Percentiles rank a stretch among this genome's conserved stretches.
These are phyloP conservation scores for Pythium diclinum DNA, from an alignment of 352 stramenopile species.

Conservation along the genomic window DNA sequence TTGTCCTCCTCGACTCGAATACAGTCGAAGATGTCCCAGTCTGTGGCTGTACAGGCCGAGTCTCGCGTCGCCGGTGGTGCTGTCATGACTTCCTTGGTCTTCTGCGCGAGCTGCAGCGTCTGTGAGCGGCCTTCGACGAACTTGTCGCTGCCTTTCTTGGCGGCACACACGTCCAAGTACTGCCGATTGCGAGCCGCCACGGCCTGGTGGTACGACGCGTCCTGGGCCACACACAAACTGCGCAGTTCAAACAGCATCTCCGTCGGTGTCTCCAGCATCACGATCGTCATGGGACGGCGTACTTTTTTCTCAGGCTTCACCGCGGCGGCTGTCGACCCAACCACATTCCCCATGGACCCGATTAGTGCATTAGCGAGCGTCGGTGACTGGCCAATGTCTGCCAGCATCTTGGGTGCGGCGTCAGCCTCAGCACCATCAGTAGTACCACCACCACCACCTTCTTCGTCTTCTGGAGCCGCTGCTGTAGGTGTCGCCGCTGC, in stretches of 20 bases:
- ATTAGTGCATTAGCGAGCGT: conserved; percentile 4
- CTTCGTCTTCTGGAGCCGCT: conserved; percentile 24
- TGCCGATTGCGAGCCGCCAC: conserved; percentile 57
- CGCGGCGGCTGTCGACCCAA: not conserved
- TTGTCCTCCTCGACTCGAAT: conserved; percentile 38
- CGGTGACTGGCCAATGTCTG: conserved; percentile 5
- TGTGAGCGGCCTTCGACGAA: conserved; percentile 62
- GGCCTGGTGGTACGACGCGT: conserved; percentile 41
- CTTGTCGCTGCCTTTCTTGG: conserved; percentile 80
- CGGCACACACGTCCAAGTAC: conserved; percentile 57
- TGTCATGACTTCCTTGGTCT: conserved; percentile 83
- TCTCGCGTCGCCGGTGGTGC: conserved; percentile 70
- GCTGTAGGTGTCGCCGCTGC: not conserved
- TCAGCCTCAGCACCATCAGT: not conserved
- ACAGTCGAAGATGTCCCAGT: conserved; percentile 88
- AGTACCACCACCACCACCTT: conserved; percentile 4
- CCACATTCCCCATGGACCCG: not conserved
- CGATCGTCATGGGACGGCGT: conserved; percentile 44
- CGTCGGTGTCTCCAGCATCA: conserved; percentile 56
- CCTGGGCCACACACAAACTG: conserved; percentile 64
- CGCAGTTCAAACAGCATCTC: conserved; percentile 61
- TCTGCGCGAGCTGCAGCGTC: conserved; percentile 73
- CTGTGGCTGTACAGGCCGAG: conserved; percentile 63
- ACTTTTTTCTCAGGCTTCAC: conserved; percentile 2
- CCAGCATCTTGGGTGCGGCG: conserved; percentile 12